phyloP scores from a whole-genome alignment of 306 rosid genomes.

The Pyrus bretschneideri region DNA sequence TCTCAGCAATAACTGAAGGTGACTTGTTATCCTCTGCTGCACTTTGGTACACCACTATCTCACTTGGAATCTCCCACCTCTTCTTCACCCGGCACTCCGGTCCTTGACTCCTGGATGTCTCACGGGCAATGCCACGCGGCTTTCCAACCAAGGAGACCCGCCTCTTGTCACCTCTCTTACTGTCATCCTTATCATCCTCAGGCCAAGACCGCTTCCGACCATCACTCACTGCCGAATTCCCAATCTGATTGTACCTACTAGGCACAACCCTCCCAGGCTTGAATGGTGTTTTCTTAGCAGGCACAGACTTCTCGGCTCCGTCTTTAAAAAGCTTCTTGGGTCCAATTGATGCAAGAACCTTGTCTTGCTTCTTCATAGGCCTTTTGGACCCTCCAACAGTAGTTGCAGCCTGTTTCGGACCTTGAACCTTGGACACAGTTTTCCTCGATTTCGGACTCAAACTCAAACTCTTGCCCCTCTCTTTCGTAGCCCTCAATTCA shows the following conservation, averaged over 20 bases:
- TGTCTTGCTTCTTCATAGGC: slow-evolving; percentile 45
- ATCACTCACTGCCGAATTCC: slow-evolving; percentile 26
- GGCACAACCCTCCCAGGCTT: slow-evolving; percentile 71
- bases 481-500: slow-evolving; percentile 36
- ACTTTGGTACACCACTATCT: slow-evolving; percentile 23
- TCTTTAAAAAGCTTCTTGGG: slow-evolving; percentile 79
- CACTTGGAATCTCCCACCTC: slow-evolving; percentile 54
- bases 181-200: slow-evolving; percentile 46
- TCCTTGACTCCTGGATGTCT: slow-evolving; percentile 19
- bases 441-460: slow-evolving; percentile 47
- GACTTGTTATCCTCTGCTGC: slow-evolving; percentile 14
- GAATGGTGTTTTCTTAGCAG: slow-evolving; percentile 34
- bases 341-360: slow-evolving; percentile 36
- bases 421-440: slow-evolving; percentile 32
- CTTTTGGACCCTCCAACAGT: slow-evolving; percentile 37
- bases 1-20: slow-evolving; percentile 1
- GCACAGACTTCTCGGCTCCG: slow-evolving; percentile 35
- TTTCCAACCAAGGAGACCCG: slow-evolving; percentile 32
- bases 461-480: slow-evolving; percentile 45
- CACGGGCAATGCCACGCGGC: slow-evolving; percentile 17
- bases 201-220: slow-evolving; percentile 67
- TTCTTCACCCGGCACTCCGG: slow-evolving; percentile 47
- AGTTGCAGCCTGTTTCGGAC: slow-evolving; percentile 36
- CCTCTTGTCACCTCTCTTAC: slow-evolving; percentile 39
- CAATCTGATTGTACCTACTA: slow-evolving; percentile 57